Evolutionary conservation across 805 yeast genomes (phyloP).

Genomic region (Cyberlindnera mrakii): DNA sequence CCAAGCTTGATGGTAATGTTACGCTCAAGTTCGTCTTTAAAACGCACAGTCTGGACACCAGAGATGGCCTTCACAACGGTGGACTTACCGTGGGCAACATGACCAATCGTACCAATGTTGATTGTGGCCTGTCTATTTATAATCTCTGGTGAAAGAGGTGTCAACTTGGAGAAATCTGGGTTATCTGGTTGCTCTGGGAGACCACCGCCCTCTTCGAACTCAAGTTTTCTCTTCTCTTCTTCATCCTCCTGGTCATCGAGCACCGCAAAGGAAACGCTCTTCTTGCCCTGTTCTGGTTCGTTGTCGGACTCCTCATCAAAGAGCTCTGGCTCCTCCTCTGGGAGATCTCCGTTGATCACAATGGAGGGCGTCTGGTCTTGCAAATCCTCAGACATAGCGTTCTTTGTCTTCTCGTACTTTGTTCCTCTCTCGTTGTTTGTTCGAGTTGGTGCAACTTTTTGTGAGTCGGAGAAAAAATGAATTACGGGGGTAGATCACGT

Average conservation of each 20-base stretch:
- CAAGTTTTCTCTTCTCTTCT: slow-evolving; percentile 73
- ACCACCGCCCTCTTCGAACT: slow-evolving; percentile 98
- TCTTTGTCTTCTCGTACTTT: neutral
- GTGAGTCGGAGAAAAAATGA: slow-evolving; percentile 1
- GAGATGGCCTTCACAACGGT: slow-evolving; percentile 95
- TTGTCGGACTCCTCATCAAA: slow-evolving; percentile 33
- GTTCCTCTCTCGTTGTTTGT: neutral
- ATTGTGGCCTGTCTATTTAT: slow-evolving; percentile 98
- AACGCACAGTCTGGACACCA: slow-evolving; percentile 98
- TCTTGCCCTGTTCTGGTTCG: slow-evolving; percentile 42
- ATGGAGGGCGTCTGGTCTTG: slow-evolving; percentile 84
- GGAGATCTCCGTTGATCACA: slow-evolving; percentile 62
- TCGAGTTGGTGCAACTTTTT: neutral
- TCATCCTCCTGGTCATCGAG: slow-evolving; percentile 63
- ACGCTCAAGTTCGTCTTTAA: slow-evolving; percentile 98
- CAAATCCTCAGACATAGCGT: slow-evolving; percentile 66
- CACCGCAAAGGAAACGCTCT: slow-evolving; percentile 78
- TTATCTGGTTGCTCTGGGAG: slow-evolving; percentile 92
- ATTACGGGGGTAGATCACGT: neutral
- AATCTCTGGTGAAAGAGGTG: slow-evolving; percentile 90
- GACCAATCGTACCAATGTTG: slow-evolving; percentile 96
- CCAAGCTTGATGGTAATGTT: slow-evolving; percentile 98
- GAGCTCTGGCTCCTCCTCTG: slow-evolving; percentile 25
- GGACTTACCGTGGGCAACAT: slow-evolving; percentile 92
- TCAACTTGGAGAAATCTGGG: slow-evolving; percentile 75